Base-by-base conservation (phyloP, 169 alveolate species). In the Cryptosporidium tyzzeri region DNA sequence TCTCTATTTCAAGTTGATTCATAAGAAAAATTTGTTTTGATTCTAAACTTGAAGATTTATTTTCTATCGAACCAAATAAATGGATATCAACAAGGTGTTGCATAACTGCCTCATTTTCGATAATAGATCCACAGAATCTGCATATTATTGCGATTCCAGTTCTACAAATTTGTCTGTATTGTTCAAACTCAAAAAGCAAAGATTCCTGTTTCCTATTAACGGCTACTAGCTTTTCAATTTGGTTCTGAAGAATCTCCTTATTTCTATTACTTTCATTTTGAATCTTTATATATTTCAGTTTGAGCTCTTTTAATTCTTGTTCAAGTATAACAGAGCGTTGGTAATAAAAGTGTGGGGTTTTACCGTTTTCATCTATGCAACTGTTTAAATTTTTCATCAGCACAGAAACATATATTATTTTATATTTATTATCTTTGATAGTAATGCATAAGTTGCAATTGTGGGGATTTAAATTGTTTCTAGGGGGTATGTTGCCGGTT, bases 281-380 rank as follows among this genome's bases (percentile, higher is more conserved):
- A 14, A 62, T 6, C 67, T 62, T 80, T 18, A n/a, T 80, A 23
- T 29, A 39, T 26, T 62, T 41, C 18, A 80, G 48, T 55, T 62
- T 16, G 33, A 62, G 5, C 31, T 48, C 55, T 62, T 65, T 80
- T 23, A 80, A 50, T 39, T 80, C 89, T 39, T 80, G 80, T 62
- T 80, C 89, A 37, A 80, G 75, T 48, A 37, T 33, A 18, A 80
- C 75, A 21, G 75, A 80, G 3, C 89, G 37, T 59, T 80, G 74
- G 39, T 80, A 80, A 65, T 80, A 80, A 50, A 44, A 65, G 70
- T 80, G 89, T 21, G 89, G 89, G 16, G 89, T 80, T 21, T 80
- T 62, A 23, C 59, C 89, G 35, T 23, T 62, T 41, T 80, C 48
- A 61, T 80, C 48, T 33, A 10, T 5, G 6, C 48, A 65, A 31